Conservation (phyloP, 163 green algal genomes). For the Scenedesmus sp. region DNA sequence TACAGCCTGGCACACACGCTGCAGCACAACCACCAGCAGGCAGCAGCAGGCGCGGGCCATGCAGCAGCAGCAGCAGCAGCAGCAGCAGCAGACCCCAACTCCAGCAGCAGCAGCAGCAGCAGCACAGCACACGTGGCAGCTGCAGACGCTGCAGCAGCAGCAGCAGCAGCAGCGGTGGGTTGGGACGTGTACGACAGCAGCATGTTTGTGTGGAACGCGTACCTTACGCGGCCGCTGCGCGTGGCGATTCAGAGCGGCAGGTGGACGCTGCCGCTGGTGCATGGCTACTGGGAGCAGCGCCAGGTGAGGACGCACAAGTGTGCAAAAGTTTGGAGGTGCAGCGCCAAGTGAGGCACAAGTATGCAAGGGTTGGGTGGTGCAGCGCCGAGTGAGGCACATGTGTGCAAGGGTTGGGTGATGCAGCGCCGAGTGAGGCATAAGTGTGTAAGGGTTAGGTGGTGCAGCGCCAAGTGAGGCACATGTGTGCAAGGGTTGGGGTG, state of each 20-base stretch:
- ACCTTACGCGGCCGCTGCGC: constrained; percentile 82
- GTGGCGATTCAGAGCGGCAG: constrained; percentile 63
- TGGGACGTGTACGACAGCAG: constrained; percentile 45
- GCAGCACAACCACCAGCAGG: constrained; percentile 80
- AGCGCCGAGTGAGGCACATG: neutral
- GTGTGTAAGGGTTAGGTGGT: too few species aligned
- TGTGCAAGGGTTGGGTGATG: neutral
- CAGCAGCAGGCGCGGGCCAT: constrained; percentile 24
- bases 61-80: constrained; percentile 18
- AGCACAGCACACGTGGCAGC: constrained; percentile 18
- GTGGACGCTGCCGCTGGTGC: constrained; percentile 92
- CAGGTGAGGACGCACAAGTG: neutral
- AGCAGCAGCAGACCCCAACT: constrained; percentile 15
- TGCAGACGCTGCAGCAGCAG: constrained; percentile 24
- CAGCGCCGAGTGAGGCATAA: too few species aligned
- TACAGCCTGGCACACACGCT: constrained; percentile 88
- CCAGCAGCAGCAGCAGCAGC: constrained; percentile 17
- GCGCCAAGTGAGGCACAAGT: too few species aligned
- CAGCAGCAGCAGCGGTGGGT: constrained; percentile 6
- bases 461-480: too few species aligned
- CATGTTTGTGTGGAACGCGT: constrained; percentile 97
- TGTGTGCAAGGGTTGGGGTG: neutral
- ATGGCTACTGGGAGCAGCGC: constrained; percentile 95
- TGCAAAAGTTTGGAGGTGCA: too few species aligned
- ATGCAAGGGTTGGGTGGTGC: too few species aligned